Percentiles rank a stretch among this genome's conserved stretches.
Conservation (phyloP, 2,329 filamentous ascomycete species). For the Hysterium pulicare region DNA sequence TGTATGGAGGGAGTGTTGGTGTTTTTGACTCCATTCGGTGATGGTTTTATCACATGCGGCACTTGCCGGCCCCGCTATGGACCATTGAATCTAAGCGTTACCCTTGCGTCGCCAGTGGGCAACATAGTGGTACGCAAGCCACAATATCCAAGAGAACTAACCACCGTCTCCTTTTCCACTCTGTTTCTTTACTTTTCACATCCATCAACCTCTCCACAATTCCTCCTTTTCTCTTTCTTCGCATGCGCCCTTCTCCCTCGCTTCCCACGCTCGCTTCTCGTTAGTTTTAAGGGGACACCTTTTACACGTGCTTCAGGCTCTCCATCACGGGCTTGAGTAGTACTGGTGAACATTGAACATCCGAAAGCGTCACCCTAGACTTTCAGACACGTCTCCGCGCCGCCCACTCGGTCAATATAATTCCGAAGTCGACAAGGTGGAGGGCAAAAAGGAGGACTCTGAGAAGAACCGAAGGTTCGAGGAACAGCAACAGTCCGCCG, state of each 20-base stretch:
- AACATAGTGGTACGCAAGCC: too few species aligned
- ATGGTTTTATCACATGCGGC: too few species aligned
- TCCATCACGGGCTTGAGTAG: neutral
- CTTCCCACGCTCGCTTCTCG: neutral
- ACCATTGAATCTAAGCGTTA: too few species aligned
- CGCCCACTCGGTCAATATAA: constrained; percentile 7
- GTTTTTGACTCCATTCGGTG: too few species aligned
- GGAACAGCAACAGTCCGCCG: constrained; percentile 12
- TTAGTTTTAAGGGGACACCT: neutral
- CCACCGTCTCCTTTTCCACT: too few species aligned
- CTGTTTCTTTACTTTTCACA: neutral
- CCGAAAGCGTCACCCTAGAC: neutral
- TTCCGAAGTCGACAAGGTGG: constrained; percentile 23
- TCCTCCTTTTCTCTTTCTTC: neutral
- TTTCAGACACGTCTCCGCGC: neutral
- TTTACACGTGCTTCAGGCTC: neutral
- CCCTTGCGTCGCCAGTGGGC: too few species aligned
- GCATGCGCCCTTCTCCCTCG: neutral
- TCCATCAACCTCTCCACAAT: neutral
- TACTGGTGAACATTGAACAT: neutral
- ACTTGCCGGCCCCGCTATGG: too few species aligned
- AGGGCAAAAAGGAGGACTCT: constrained; percentile 16
- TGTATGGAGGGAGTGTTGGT: too few species aligned
- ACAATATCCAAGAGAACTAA: too few species aligned
- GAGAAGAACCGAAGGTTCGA: constrained; percentile 21